Evolutionary conservation across 2,329 filamentous ascomycete species (phyloP).

Genomic region (Magnaporthiopsis rhizophila): DNA sequence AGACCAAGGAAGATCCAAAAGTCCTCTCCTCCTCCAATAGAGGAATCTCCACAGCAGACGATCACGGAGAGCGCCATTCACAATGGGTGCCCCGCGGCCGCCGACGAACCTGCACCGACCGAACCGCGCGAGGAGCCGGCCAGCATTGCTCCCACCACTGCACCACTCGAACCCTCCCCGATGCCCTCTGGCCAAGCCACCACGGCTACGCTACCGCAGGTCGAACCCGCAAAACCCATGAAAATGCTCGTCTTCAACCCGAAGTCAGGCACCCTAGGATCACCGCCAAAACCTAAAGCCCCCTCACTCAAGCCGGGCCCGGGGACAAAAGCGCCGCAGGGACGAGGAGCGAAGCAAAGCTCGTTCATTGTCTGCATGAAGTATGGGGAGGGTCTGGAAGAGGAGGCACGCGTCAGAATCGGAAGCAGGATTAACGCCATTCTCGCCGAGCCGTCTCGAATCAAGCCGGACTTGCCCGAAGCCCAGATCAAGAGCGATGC

Average conservation of each 20-base stretch:
- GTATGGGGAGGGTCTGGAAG: conserved; percentile 8
- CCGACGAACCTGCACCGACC: too few relatives aligned
- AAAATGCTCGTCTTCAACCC: conserved; percentile 50
- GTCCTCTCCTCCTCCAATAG: conserved; percentile 3
- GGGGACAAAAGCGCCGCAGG: not conserved
- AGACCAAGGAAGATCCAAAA: conserved; percentile 20
- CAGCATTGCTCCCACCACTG: not conserved
- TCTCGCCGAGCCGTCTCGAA: not conserved
- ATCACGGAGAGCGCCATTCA: not conserved
- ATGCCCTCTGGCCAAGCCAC: not conserved
- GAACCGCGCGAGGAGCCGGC: not conserved
- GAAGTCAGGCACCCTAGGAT: conserved; percentile 54
- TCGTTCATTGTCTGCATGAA: conserved; percentile 1
- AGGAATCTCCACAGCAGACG: not conserved
- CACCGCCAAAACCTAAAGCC: conserved; percentile 40
- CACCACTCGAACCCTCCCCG: not conserved
- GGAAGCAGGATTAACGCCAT: conserved; percentile 9
- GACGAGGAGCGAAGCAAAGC: not conserved
- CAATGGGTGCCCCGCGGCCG: not conserved
- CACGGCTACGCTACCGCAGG: not conserved
- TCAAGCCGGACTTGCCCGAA: not conserved
- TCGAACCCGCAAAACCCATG: conserved; percentile 20
- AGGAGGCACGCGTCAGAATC: conserved; percentile 9
- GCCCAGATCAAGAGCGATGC: not conserved
- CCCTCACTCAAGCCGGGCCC: conserved; percentile 8